phyloP scores from a whole-genome alignment of 768 basidiomycete species.

The Coprinopsis strossmayeri region DNA sequence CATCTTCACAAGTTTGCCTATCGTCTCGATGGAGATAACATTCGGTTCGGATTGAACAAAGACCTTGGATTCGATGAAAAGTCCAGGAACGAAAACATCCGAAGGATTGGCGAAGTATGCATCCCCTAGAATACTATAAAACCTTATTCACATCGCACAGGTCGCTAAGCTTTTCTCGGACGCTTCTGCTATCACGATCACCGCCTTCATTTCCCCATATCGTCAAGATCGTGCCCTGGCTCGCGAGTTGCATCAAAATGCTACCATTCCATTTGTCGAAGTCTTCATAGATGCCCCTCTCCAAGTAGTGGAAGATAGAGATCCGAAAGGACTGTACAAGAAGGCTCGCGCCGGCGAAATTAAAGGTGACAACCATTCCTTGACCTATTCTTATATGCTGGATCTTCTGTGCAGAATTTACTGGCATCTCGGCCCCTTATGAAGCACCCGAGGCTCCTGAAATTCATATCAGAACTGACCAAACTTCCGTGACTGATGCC shows the following conservation, averaged over 20 bases:
- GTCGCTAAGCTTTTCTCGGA: constrained; percentile 94
- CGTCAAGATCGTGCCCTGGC: constrained; percentile 77
- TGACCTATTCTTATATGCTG: neutral
- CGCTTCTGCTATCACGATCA: constrained; percentile 77
- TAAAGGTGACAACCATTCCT: constrained; percentile 52
- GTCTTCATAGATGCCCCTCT: constrained; percentile 94
- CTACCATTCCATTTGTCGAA: constrained; percentile 80
- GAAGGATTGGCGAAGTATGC: constrained; percentile 89
- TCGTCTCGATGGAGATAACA: constrained; percentile 92
- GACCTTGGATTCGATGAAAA: constrained; percentile 92
- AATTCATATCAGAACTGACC: constrained; percentile 86
- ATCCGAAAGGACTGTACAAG: constrained; percentile 97
- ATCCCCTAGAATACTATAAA: neutral
- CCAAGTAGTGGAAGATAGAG: constrained; percentile 79
- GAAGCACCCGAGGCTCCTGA: constrained; percentile 83
- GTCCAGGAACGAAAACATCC: constrained; percentile 92
- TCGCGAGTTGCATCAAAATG: constrained; percentile 71
- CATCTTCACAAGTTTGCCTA: constrained; percentile 83
- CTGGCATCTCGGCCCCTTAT: constrained; percentile 96
- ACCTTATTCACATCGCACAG: constrained; percentile 31
- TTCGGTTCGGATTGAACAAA: constrained; percentile 94
- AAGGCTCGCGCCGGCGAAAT: constrained; percentile 95
- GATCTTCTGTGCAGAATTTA: constrained; percentile 67
- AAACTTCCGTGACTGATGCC: constrained; percentile 69
- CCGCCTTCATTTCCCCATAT: constrained; percentile 99